These are phyloP conservation scores for Plasmodium gonderi DNA, from an alignment of 169 alveolate species.

Conservation along the genomic window DNA sequence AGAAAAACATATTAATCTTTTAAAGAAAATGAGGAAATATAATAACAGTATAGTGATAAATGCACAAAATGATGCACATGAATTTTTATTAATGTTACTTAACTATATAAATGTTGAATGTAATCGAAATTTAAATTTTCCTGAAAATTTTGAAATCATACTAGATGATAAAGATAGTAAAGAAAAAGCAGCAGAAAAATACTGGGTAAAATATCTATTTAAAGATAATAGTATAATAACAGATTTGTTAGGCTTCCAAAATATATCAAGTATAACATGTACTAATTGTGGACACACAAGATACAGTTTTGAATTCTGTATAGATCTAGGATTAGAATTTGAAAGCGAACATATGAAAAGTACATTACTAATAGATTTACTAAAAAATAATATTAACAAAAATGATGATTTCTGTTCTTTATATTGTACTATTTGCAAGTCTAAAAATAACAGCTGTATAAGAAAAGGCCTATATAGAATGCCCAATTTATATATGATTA, in stretches of 20 bases:
- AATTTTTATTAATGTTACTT: constrained; percentile 36
- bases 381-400: constrained; percentile 40
- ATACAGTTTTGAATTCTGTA: constrained; percentile 69
- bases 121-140: constrained; percentile 34
- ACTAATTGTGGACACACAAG: constrained; percentile 67
- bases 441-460: constrained; percentile 41
- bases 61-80: constrained; percentile 75
- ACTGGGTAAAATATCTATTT: constrained; percentile 66
- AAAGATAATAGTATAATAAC: constrained; percentile 70
- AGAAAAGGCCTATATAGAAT: constrained; percentile 72
- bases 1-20: constrained; percentile 56
- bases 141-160: constrained; percentile 29
- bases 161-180: constrained; percentile 61
- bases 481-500: constrained; percentile 72
- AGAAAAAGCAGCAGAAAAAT: constrained; percentile 69
- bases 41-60: constrained; percentile 31
- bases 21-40: constrained; percentile 62
- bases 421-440: constrained; percentile 40
- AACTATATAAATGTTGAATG: constrained; percentile 67
- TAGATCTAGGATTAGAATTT: constrained; percentile 66
- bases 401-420: constrained; percentile 38
- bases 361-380: constrained; percentile 38
- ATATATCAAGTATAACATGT: constrained; percentile 65
- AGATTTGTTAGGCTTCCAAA: constrained; percentile 71
- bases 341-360: constrained; percentile 46